These are phyloP conservation scores for Nephelium lappaceum DNA, from an alignment of 345 rosid genomes.

Conservation along the genomic window DNA sequence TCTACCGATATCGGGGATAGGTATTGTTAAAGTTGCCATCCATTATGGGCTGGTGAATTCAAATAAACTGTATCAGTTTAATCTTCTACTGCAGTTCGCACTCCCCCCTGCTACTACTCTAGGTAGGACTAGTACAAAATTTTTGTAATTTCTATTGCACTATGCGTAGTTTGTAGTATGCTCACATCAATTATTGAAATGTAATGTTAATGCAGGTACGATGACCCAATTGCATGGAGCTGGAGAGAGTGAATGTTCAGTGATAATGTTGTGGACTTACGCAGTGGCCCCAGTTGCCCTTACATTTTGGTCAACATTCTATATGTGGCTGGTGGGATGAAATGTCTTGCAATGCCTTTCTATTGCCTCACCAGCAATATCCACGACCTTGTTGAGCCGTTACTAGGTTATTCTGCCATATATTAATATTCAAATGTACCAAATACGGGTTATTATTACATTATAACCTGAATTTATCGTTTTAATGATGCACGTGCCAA, in stretches of 20 bases:
- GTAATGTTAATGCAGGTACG: constrained; percentile 30
- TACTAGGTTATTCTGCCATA: too few species aligned
- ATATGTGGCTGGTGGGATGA: constrained; percentile 38
- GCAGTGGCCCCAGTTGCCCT: constrained; percentile 39
- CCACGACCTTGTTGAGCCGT: not conserved
- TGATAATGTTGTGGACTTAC: constrained; percentile 43
- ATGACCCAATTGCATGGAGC: constrained; percentile 43
- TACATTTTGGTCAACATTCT: constrained; percentile 50
- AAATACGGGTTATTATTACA: too few species aligned
- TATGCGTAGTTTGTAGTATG: not conserved
- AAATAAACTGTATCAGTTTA: constrained; percentile 49
- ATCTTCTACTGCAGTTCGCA: constrained; percentile 51
- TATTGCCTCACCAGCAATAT: not conserved
- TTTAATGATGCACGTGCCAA: too few species aligned
- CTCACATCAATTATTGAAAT: not conserved
- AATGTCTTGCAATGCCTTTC: not conserved
- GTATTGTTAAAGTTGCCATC: constrained; percentile 46
- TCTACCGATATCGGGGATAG: constrained; percentile 61
- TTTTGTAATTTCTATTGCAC: not conserved
- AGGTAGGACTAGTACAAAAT: constrained; percentile 23
- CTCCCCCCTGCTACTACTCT: constrained; percentile 57
- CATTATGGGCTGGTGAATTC: constrained; percentile 43
- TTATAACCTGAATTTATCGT: not conserved
- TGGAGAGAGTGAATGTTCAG: constrained; percentile 47
- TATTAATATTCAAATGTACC: not conserved